These are phyloP conservation scores for Euphorbia peplus DNA, from an alignment of 345 rosid species.

Conservation along the genomic window DNA sequence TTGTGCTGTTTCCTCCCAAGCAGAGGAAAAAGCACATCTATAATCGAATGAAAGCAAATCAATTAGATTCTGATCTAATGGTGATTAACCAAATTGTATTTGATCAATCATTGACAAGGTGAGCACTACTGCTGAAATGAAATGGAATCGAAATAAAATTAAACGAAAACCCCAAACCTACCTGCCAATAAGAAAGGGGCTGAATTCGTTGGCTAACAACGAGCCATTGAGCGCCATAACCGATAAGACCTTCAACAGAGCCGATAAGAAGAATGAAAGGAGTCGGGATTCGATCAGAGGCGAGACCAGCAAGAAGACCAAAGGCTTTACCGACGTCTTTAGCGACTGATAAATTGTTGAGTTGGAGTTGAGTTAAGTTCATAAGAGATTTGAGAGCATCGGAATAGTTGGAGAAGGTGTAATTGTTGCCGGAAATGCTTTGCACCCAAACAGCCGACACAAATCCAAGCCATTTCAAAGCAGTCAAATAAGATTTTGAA, in stretches of 20 bases:
- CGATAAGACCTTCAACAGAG: constrained; percentile 76
- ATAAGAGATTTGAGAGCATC: constrained; percentile 78
- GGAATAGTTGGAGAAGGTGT: constrained; percentile 89
- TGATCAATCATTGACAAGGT: no score
- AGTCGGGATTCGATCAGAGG: constrained; percentile 76
- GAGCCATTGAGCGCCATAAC: constrained; percentile 94
- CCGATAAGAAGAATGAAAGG: constrained; percentile 71
- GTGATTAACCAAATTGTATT: no score
- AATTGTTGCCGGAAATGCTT: constrained; percentile 87
- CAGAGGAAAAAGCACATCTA: constrained; percentile 77
- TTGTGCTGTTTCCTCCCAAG: constrained; percentile 92
- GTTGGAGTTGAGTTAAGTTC: constrained; percentile 77
- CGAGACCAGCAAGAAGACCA: constrained; percentile 86
- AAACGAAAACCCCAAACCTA: constrained; percentile 3
- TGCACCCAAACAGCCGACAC: constrained; percentile 97
- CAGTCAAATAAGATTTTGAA: constrained; percentile 16
- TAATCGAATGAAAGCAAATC: no score
- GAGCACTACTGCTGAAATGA: no score
- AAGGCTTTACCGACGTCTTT: constrained; percentile 95
- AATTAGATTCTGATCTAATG: no score
- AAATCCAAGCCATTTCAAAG: constrained; percentile 89
- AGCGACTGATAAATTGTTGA: constrained; percentile 78
- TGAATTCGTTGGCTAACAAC: constrained; percentile 65
- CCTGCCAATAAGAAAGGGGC: constrained; percentile 92
- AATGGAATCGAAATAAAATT: no score